Conservation (phyloP, 2,329 filamentous ascomycete species). For the Pestalotiopsis sp. region DNA sequence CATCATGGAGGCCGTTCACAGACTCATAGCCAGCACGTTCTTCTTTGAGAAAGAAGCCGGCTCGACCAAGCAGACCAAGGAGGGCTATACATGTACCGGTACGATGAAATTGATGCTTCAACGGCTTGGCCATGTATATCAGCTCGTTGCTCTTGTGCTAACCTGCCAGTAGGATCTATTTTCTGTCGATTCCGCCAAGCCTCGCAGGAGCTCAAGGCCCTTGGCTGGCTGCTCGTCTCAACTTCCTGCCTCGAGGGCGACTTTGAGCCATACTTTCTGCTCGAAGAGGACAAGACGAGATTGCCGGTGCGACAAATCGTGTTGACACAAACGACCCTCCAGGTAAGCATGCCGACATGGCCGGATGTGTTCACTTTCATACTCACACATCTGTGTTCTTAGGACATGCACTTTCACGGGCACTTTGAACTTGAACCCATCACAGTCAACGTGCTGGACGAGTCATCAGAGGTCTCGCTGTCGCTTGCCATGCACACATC, state of each 20-base stretch:
- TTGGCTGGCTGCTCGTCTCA: constrained; percentile 32
- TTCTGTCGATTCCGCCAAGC: constrained; percentile 29
- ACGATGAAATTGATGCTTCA: not conserved
- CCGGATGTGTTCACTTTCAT: not conserved
- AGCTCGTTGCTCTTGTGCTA: not conserved
- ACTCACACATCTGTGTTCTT: not conserved
- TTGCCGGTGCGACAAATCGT: constrained; percentile 25
- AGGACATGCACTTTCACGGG: constrained; percentile 31
- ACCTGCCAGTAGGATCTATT: constrained; percentile 23
- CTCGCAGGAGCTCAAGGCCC: constrained; percentile 29
- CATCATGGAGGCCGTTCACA: constrained; percentile 29
- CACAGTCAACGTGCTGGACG: constrained; percentile 22
- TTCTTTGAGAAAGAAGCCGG: constrained; percentile 33
- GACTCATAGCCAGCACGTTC: constrained; percentile 32
- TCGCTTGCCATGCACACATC: constrained; percentile 27
- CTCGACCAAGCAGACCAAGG: constrained; percentile 26
- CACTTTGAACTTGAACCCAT: constrained; percentile 29
- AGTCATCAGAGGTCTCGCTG: constrained; percentile 25
- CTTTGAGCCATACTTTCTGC: constrained; percentile 32
- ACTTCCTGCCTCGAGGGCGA: constrained; percentile 30
- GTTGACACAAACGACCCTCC: constrained; percentile 25
- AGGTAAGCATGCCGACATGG: constrained; percentile 10
- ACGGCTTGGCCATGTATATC: not conserved
- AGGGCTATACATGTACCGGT: constrained; percentile 32
- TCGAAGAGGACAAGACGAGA: constrained; percentile 24